Percentiles rank a stretch among this genome's conserved stretches.
phyloP scores from a whole-genome alignment of 805 yeast species.

The Maudiozyma pseudohumilis region DNA sequence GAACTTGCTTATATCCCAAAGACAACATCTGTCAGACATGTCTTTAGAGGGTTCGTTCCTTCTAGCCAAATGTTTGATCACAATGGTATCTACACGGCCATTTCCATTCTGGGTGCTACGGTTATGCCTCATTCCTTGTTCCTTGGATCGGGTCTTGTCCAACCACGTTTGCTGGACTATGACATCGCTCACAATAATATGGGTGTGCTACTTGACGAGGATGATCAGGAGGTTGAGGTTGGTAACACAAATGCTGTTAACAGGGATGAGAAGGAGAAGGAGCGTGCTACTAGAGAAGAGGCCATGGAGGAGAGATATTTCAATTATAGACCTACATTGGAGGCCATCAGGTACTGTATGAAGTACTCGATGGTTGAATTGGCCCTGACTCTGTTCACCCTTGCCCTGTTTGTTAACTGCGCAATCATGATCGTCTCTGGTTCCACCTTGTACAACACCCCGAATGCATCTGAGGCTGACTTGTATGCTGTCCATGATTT shows the following conservation, averaged over 20 bases:
- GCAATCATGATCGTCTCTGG: constrained; percentile 79
- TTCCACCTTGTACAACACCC: constrained; percentile 58
- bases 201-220: constrained; percentile 13
- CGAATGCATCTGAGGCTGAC: constrained; percentile 71
- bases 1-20: constrained; percentile 51
- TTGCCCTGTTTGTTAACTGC: constrained; percentile 80
- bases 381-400: constrained; percentile 56
- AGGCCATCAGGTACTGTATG: constrained; percentile 65
- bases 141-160: constrained; percentile 79
- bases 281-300: constrained; percentile 12
- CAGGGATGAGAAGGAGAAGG: constrained; percentile 10
- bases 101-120: constrained; percentile 85
- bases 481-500: constrained; percentile 65
- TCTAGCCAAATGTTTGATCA: constrained; percentile 39
- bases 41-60: constrained; percentile 65
- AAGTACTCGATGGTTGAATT: constrained; percentile 66
- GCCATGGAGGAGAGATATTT: constrained; percentile 34
- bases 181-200: constrained; percentile 51
- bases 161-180: constrained; percentile 68
- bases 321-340: constrained; percentile 56
- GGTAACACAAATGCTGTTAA: not conserved
- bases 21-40: constrained; percentile 35
- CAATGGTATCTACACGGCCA: constrained; percentile 60
- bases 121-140: constrained; percentile 90
- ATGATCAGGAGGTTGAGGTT: not conserved